Base-by-base conservation (phyloP, 139 green algal species). In the Diplosphaera chodatii region DNA sequence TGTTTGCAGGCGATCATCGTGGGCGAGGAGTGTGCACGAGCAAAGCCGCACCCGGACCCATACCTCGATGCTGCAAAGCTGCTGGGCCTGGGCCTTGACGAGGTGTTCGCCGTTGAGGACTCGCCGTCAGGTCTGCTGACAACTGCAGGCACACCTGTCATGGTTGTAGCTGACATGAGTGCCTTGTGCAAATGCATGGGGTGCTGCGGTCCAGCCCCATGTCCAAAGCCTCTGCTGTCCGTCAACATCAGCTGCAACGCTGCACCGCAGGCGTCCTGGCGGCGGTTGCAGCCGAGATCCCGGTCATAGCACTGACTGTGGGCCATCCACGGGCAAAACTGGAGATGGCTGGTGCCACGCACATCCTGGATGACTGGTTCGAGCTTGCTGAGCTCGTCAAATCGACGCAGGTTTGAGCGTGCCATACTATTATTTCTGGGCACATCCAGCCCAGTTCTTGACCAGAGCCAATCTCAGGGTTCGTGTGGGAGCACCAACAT, bases 41-140 rank as follows among this genome's bases (percentile, higher is more conserved):
- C 89, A 21, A 96, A 96, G 79, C 90, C 90, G 0, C 77, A 83
- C 70, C 90, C 88, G 0, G 87, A 94, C 37, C 90, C 90, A 13
- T 96, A 96, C 77, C 69, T 82, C 31, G 66, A 78, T 3, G 90
- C 68, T 2, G 71, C 94, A 78, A 29, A 75, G 28, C 33, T 74
- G 40, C 55, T 93, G 15, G 86, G 84, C 1, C 64, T 92, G 63
- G 32, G 66, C 2, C 34, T 74, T 1, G 55, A 76, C n/a, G 80
- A 85, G 37, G 41, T 40, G 40, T 62, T 86, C 32, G 74, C 73
- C 32, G 69, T 78, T 31, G 80, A 86, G 65, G 84, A 88, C 74
- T 88, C 82, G 0, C 86, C 86, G 8, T 71, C 80, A 33, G 83
- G 83, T 72, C 64, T 10, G 23, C 10, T n/a, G n/a, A n/a, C n/a